phyloP scores from a whole-genome alignment of 208 protist species.

The Leishmania mexicana region DNA sequence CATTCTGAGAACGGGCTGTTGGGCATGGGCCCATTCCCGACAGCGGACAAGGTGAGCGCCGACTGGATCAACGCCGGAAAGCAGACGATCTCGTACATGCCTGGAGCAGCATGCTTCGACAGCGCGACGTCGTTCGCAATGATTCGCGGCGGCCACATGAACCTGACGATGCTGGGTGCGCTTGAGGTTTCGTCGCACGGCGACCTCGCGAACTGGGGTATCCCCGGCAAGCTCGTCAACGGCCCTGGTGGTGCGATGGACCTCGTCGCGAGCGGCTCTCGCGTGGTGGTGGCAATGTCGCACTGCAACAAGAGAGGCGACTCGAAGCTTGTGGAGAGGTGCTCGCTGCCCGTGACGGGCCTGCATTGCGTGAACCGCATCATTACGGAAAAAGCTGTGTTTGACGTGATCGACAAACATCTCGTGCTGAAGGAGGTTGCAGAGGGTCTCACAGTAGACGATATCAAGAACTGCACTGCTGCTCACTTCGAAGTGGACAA shows the following conservation, averaged over 20 bases:
- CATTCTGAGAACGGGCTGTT: constrained; percentile 94
- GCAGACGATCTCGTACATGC: constrained; percentile 96
- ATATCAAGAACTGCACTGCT: constrained; percentile 87
- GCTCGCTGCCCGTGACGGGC: constrained; percentile 94
- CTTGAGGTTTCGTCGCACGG: constrained; percentile 94
- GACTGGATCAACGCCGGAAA: constrained; percentile 98
- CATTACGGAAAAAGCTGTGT: constrained; percentile 97
- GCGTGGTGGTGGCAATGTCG: constrained; percentile 97
- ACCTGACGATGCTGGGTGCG: constrained; percentile 97
- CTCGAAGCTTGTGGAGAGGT: constrained; percentile 95
- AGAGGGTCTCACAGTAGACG: constrained; percentile 92
- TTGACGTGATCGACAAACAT: constrained; percentile 91
- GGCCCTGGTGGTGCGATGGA: constrained; percentile 98
- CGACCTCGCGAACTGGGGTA: constrained; percentile 98
- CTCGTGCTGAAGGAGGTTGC: constrained; percentile 93
- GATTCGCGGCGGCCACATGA: constrained; percentile 97
- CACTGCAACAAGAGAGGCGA: constrained; percentile 95
- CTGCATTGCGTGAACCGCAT: constrained; percentile 91
- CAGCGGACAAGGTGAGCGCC: constrained; percentile 81
- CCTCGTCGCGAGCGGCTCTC: constrained; percentile 90
- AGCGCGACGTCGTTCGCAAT: constrained; percentile 95
- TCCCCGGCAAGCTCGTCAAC: constrained; percentile 98
- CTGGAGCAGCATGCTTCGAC: constrained; percentile 94
- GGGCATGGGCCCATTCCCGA: constrained; percentile 94
- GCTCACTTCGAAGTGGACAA: constrained; percentile 63